Conservation (phyloP, 306 rosid genomes). For the Hippophae tibetana region DNA sequence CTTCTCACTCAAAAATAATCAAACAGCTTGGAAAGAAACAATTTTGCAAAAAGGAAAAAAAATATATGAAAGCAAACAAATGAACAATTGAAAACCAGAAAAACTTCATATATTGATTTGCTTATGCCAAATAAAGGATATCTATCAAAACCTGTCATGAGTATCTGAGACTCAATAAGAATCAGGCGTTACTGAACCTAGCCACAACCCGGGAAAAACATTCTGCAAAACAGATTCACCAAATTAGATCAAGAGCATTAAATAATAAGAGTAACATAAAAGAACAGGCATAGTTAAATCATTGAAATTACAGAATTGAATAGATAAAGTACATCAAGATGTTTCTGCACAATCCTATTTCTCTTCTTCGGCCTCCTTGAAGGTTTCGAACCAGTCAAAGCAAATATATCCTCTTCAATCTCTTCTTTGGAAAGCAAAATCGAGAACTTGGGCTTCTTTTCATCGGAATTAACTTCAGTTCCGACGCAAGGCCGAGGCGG, state of each 20-base stretch:
- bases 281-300: background rate
- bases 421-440: constrained; percentile 19
- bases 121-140: background rate
- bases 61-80: background rate
- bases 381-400: constrained; percentile 26
- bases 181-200: constrained; percentile 10
- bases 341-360: constrained; percentile 15
- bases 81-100: background rate
- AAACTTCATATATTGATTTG: background rate
- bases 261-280: background rate
- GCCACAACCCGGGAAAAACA: constrained; percentile 21
- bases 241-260: background rate
- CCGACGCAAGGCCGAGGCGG: background rate
- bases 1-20: background rate
- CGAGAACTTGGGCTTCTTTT: background rate
- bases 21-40: background rate
- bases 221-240: constrained; percentile 25
- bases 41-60: background rate
- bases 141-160: constrained; percentile 14
- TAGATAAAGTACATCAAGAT: constrained; percentile 25
- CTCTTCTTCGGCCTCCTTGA: constrained; percentile 23
- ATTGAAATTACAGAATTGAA: background rate
- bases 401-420: constrained; percentile 29
- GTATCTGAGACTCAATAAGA: constrained; percentile 22
- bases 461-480: background rate